These are phyloP conservation scores for Apophysomyces variabilis DNA, from an alignment of 371 early-diverging fungal species.

Conservation along the genomic window DNA sequence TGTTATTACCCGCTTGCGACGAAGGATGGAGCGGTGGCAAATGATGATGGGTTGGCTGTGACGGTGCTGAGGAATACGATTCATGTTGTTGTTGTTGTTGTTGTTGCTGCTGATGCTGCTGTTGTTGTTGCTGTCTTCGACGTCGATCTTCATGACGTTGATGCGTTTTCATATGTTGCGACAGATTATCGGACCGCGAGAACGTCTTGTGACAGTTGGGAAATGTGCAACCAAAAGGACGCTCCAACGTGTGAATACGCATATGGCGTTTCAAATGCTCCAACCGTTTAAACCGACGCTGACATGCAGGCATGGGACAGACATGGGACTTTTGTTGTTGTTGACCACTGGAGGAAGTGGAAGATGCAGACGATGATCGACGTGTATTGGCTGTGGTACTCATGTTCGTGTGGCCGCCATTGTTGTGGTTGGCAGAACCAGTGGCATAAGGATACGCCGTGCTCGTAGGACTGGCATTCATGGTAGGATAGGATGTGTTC, in stretches of 20 bases:
- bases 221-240: slow-evolving; percentile 70
- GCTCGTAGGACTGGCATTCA: not conserved
- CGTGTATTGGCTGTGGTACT: not conserved
- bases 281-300: slow-evolving; percentile 71
- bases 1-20: slow-evolving; percentile 8
- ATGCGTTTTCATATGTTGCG: slow-evolving; percentile 67
- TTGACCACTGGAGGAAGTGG: slow-evolving; percentile 12
- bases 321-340: slow-evolving; percentile 40
- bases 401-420: too few relatives aligned
- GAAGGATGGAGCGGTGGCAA: slow-evolving; percentile 12
- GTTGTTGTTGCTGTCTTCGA: slow-evolving; percentile 20
- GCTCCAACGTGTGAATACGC: slow-evolving; percentile 84
- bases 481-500: not conserved
- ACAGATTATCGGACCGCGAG: slow-evolving; percentile 77
- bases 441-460: not conserved
- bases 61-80: not conserved
- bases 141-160: slow-evolving; percentile 46
- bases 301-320: slow-evolving; percentile 56
- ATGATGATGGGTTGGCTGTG: slow-evolving; percentile 14
- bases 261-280: slow-evolving; percentile 92
- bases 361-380: slow-evolving; percentile 3
- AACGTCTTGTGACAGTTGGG: slow-evolving; percentile 77
- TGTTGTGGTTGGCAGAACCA: too few relatives aligned
- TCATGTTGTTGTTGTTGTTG: slow-evolving; percentile 24
- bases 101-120: slow-evolving; percentile 51